Percentiles rank a stretch among this genome's conserved stretches.
phyloP scores from a whole-genome alignment of 2,329 filamentous ascomycete genomes.

The Lasiodiplodia citricola region DNA sequence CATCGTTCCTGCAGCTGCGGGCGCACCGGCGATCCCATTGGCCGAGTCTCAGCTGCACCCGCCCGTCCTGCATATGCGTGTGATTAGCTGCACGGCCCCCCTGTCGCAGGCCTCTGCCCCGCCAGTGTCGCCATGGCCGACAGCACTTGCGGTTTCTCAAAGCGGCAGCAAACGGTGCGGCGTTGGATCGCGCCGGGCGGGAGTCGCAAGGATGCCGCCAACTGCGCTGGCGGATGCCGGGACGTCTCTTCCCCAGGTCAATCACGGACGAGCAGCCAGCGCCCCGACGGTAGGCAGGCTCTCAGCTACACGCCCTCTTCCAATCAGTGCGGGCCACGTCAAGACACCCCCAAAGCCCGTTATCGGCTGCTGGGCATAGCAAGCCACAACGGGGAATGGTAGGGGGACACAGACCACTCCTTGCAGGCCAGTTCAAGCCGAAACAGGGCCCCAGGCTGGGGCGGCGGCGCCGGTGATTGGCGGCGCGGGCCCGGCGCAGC shows the following conservation, averaged over 20 bases:
- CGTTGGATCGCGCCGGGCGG: conserved; percentile 8
- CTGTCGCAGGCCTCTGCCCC: conserved; percentile 22
- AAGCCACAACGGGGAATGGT: conserved; percentile 24
- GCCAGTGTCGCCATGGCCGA: conserved; percentile 11
- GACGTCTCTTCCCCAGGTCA: conserved; percentile 4
- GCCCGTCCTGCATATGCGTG: conserved; percentile 28
- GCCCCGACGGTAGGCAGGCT: conserved; percentile 1
- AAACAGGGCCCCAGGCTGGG: conserved; percentile 17
- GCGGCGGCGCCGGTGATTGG: conserved; percentile 1
- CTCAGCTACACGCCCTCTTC: conserved; percentile 21
- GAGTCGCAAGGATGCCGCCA: not conserved
- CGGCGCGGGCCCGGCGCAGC: not conserved
- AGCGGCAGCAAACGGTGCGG: conserved; percentile 20
- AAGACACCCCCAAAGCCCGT: conserved; percentile 23
- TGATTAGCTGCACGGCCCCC: conserved; percentile 27
- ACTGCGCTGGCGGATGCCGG: conserved; percentile 6
- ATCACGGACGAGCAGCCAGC: conserved; percentile 8
- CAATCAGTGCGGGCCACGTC: conserved; percentile 27
- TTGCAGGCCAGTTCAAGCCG: conserved; percentile 24
- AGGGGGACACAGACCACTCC: conserved; percentile 23
- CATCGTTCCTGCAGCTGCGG: conserved; percentile 27
- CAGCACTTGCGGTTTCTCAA: conserved; percentile 22
- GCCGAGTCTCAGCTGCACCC: conserved; percentile 25
- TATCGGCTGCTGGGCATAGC: conserved; percentile 26
- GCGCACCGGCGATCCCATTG: conserved; percentile 18